These are phyloP conservation scores for Fagopyrum tataricum DNA, from an alignment of 148 eudicot species.

Conservation along the genomic window DNA sequence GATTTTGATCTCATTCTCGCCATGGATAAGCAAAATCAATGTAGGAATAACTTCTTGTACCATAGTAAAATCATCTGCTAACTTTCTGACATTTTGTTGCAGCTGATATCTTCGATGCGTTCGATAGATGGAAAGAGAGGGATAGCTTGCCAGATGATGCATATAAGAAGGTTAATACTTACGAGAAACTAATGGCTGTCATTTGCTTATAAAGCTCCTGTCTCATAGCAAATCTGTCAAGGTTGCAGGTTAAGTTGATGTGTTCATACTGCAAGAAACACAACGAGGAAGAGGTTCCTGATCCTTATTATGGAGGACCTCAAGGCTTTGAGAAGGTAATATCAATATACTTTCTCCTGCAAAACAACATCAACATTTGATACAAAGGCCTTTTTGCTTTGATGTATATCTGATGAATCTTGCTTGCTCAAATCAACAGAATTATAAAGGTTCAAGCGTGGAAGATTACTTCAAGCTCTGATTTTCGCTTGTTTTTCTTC, in stretches of 20 bases:
- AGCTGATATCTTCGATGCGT: constrained; percentile 77
- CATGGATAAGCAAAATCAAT: constrained; percentile 83
- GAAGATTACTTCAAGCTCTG: not conserved
- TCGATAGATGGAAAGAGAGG: constrained; percentile 52
- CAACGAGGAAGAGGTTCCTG: constrained; percentile 82
- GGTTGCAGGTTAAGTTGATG: constrained; percentile 70
- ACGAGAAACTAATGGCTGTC: no score
- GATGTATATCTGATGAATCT: no score
- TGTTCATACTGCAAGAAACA: constrained; percentile 93
- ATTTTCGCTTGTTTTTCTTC: not conserved
- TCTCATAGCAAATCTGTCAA: not conserved
- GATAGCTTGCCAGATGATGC: constrained; percentile 30
- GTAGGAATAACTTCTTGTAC: constrained; percentile 22
- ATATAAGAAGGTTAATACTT: constrained; percentile 49
- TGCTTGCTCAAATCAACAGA: not conserved
- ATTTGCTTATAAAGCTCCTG: no score
- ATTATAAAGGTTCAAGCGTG: not conserved
- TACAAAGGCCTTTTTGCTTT: no score
- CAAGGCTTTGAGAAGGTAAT: constrained; percentile 96
- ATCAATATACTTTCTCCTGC: no score
- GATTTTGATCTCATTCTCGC: constrained; percentile 99
- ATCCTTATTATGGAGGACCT: constrained; percentile 91
- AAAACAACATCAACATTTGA: no score
- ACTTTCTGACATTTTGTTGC: constrained; percentile 4
- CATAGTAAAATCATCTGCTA: not conserved